A percentile compares a stretch with the other conserved stretches of the same genome.
These are phyloP conservation scores for Aspergillus fumigatus DNA, from an alignment of 2,329 filamentous ascomycete species.

Conservation along the genomic window DNA sequence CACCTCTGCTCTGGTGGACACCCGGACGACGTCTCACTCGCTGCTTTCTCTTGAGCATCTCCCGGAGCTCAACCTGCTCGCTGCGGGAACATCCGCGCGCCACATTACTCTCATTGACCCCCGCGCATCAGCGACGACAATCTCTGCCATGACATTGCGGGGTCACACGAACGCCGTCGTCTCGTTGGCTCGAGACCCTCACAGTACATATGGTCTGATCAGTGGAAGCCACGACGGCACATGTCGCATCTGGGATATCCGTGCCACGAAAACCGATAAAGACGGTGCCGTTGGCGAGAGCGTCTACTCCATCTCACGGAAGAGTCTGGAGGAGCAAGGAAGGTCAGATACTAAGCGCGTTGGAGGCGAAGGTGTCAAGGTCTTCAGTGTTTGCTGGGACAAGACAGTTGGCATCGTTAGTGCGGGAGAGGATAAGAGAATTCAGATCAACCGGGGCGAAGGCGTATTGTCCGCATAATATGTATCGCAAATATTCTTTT, in stretches of 20 bases:
- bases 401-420: slow-evolving; percentile 81
- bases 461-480: slow-evolving; percentile 36
- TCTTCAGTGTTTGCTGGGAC: slow-evolving; percentile 86
- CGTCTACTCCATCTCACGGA: slow-evolving; percentile 71
- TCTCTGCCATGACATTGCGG: slow-evolving; percentile 83
- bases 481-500: slow-evolving; percentile 26
- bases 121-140: slow-evolving; percentile 67
- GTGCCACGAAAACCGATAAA: slow-evolving; percentile 59
- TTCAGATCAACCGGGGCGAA: slow-evolving; percentile 79
- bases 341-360: slow-evolving; percentile 55
- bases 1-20: slow-evolving; percentile 72
- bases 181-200: slow-evolving; percentile 55
- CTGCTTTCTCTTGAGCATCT: slow-evolving; percentile 75
- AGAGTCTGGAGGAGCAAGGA: slow-evolving; percentile 62
- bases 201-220: slow-evolving; percentile 76
- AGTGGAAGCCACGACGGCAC: slow-evolving; percentile 91
- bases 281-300: slow-evolving; percentile 62
- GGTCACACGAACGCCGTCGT: slow-evolving; percentile 76
- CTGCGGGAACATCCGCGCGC: slow-evolving; percentile 75
- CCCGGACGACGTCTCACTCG: slow-evolving; percentile 76
- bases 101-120: slow-evolving; percentile 94
- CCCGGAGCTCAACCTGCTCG: slow-evolving; percentile 58
- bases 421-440: slow-evolving; percentile 85
- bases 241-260: slow-evolving; percentile 88
- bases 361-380: slow-evolving; percentile 81